Base-by-base conservation (phyloP, 106 monocot genomes). In the Dioscorea alata region DNA sequence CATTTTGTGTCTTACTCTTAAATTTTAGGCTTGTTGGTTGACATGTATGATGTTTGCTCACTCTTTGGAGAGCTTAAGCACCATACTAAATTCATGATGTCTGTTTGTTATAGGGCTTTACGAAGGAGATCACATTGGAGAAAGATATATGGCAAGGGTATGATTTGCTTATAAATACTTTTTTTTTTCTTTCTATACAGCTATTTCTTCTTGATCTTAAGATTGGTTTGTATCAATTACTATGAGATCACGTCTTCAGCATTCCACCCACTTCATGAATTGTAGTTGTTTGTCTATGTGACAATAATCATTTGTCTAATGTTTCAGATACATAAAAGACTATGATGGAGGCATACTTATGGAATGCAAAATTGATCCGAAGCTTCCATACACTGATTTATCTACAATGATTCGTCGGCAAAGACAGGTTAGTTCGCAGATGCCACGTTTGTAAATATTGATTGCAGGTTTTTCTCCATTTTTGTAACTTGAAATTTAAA, bases 61-160 rank as follows among this genome's bases (percentile, higher is more conserved):
- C 42, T 42, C 42, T 5, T 28, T 28, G 28, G 28, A 28, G 42
- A 42, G 42, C 9, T 10, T 42, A 42, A 42, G 9, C 0, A 6
- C 4, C 42, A 42, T 10, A 42, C 42, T 42, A 42, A 42, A 10
- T 3, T 3, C 42, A 42, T 42, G 42, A 6, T 42, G 9, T 42
- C 42, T 42, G n/a, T 59, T 59, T 59, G 22, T 77, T 48, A 54
- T 84, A 99, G 99, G 99, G 99, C 20, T 99, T 99, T 69, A 90
- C 99, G 73, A 93, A 99, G 79, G 93, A 99, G 69, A 99, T 99
- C 33, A 77, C 85, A 17, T 72, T 93, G 63, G 99, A 93, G 59
- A 99, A 90, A 83, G 90, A 93, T 77, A 83, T 79, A 88, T 99
- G 99, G 99, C 90, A 93, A 7, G 99, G 99, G 99, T 99, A 93